phyloP scores from a whole-genome alignment of 2,329 filamentous ascomycete genomes.

The Aciculosporium take region DNA sequence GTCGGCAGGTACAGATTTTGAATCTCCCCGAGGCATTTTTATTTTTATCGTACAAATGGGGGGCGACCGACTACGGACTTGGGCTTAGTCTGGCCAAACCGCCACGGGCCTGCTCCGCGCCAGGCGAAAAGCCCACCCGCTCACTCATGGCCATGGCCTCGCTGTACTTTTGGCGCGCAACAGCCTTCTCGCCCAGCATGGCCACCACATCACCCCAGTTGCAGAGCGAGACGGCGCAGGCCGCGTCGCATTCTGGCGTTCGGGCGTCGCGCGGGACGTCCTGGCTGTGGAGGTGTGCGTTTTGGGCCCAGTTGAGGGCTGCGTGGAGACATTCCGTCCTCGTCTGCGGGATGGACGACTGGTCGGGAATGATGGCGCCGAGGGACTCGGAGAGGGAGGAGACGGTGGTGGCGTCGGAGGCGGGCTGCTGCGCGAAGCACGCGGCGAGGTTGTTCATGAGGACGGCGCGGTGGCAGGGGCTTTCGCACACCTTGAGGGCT shows the following conservation, averaged over 20 bases:
- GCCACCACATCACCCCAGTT: constrained; percentile 76
- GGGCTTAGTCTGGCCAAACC: constrained; percentile 26
- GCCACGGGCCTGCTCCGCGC: constrained; percentile 36
- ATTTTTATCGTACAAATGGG: too few species aligned
- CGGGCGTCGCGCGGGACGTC: constrained; percentile 52
- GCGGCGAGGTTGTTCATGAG: constrained; percentile 77
- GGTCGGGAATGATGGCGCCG: constrained; percentile 15
- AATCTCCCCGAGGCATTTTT: too few species aligned
- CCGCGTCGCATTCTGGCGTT: constrained; percentile 67
- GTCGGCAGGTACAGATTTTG: too few species aligned
- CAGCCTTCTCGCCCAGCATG: constrained; percentile 49
- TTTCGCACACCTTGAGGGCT: constrained; percentile 53
- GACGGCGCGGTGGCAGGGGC: constrained; percentile 62
- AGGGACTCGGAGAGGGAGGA: too few species aligned
- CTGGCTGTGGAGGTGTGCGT: constrained; percentile 54
- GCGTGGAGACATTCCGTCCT: constrained; percentile 51
- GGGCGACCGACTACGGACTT: constrained; percentile 2
- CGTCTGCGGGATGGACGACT: constrained; percentile 25
- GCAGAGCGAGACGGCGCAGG: constrained; percentile 70
- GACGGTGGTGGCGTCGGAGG: too few species aligned
- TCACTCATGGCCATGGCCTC: constrained; percentile 51
- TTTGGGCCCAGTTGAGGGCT: constrained; percentile 64
- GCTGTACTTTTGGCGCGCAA: constrained; percentile 54
- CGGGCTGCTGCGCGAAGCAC: constrained; percentile 60
- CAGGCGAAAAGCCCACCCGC: constrained; percentile 36